Conservation (phyloP, 495 filamentous ascomycete genomes). For the Daldinia vernicosa region DNA sequence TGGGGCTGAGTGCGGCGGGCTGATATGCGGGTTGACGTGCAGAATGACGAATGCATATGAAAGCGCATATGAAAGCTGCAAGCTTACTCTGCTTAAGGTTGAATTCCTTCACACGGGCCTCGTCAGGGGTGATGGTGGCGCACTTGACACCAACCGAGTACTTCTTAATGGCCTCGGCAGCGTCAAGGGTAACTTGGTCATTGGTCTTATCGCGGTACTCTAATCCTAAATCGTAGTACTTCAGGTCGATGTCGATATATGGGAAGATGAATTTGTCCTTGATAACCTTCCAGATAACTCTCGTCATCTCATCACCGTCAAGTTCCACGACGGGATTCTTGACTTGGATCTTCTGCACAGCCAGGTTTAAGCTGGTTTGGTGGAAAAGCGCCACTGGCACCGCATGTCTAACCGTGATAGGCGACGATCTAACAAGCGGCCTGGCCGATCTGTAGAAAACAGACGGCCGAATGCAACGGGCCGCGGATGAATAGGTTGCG, state of each 20-base stretch:
- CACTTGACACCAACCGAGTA: slow-evolving; percentile 99
- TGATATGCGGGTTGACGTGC: slow-evolving; percentile 13
- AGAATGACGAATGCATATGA: slow-evolving; percentile 19
- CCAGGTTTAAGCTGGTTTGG: slow-evolving; percentile 43
- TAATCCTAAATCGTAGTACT: slow-evolving; percentile 98
- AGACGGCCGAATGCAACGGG: slow-evolving; percentile 44
- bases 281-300: slow-evolving; percentile 98
- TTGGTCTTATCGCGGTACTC: slow-evolving; percentile 95
- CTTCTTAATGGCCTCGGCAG: slow-evolving; percentile 97
- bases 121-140: slow-evolving; percentile 98
- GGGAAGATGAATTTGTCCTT: slow-evolving; percentile 97
- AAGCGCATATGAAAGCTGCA: slow-evolving; percentile 3
- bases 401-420: slow-evolving; percentile 33
- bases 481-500: slow-evolving; percentile 33
- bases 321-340: slow-evolving; percentile 97
- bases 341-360: slow-evolving; percentile 83
- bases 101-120: slow-evolving; percentile 96
- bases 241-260: slow-evolving; percentile 95
- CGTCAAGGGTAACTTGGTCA: slow-evolving; percentile 92
- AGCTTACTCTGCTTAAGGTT: slow-evolving; percentile 91
- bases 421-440: slow-evolving; percentile 42
- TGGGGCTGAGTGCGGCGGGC: slow-evolving; percentile 14
- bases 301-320: slow-evolving; percentile 99
- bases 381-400: slow-evolving; percentile 47
- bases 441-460: slow-evolving; percentile 41